phyloP scores from a whole-genome alignment of 2,329 filamentous ascomycete species.

The Aschersonia sp. region DNA sequence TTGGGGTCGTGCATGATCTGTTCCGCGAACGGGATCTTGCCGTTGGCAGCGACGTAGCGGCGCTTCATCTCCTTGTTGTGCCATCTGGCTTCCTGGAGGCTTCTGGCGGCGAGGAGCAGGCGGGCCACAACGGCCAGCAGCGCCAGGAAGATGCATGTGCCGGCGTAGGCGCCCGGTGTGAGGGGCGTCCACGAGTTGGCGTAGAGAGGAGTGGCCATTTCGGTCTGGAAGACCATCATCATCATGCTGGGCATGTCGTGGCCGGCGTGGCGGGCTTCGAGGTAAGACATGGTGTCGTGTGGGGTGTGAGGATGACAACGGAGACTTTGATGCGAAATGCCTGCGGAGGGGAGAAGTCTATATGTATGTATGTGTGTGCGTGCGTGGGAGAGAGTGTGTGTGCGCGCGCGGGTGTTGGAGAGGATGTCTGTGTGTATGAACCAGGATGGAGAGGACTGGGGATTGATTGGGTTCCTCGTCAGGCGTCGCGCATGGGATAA shows the following conservation, averaged over 20 bases:
- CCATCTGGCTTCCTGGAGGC: conserved; percentile 49
- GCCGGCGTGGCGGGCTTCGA: not conserved
- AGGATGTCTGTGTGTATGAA: too few relatives aligned
- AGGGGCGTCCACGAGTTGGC: conserved; percentile 60
- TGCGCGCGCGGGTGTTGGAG: too few relatives aligned
- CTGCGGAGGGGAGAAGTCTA: too few relatives aligned
- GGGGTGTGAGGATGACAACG: too few relatives aligned
- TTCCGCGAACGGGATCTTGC: conserved; percentile 43
- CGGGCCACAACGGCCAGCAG: conserved; percentile 58
- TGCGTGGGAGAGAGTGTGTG: too few relatives aligned
- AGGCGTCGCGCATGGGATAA: too few relatives aligned
- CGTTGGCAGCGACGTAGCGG: conserved; percentile 62
- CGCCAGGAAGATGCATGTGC: conserved; percentile 84
- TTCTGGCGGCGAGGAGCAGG: conserved; percentile 56
- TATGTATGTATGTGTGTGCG: too few relatives aligned
- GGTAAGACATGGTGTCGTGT: not conserved
- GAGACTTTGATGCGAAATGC: too few relatives aligned
- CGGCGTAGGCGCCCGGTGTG: conserved; percentile 61
- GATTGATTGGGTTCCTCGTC: too few relatives aligned
- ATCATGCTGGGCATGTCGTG: conserved; percentile 15
- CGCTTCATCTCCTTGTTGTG: conserved; percentile 56
- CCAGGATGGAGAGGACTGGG: too few relatives aligned
- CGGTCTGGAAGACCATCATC: conserved; percentile 47
- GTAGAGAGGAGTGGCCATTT: conserved; percentile 34
- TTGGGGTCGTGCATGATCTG: conserved; percentile 43